These are phyloP conservation scores for Staphylotrichum tortipilum DNA, from an alignment of 495 filamentous ascomycete genomes.

Conservation along the genomic window DNA sequence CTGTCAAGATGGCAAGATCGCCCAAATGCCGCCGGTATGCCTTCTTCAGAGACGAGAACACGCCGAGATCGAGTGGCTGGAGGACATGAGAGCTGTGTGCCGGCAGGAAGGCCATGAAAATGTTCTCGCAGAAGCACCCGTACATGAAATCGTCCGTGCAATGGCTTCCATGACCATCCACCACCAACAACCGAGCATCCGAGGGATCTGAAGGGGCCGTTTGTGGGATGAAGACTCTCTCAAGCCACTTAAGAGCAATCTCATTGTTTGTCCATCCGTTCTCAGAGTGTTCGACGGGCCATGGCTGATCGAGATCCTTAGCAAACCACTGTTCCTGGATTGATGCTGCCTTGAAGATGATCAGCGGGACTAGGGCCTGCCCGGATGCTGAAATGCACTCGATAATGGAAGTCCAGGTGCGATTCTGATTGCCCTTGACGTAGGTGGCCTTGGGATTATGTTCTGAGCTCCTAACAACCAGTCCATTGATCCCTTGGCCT, in stretches of 20 bases:
- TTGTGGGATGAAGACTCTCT: slow-evolving; percentile 8
- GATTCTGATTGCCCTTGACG: too few species aligned
- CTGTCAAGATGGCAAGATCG: too few species aligned
- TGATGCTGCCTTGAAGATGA: slow-evolving; percentile 8
- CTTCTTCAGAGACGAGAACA: background rate
- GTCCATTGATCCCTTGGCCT: background rate
- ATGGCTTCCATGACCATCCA: slow-evolving; percentile 21
- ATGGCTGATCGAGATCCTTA: too few species aligned
- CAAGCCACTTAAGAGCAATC: slow-evolving; percentile 4
- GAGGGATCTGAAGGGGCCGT: slow-evolving; percentile 9
- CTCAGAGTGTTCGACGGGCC: background rate
- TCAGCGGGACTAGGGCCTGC: background rate
- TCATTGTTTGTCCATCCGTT: slow-evolving; percentile 8
- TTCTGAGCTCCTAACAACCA: background rate
- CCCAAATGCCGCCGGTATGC: too few species aligned
- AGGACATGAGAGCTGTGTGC: slow-evolving; percentile 8
- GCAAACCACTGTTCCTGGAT: slow-evolving; percentile 7
- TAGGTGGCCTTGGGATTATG: too few species aligned
- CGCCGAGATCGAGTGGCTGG: slow-evolving; percentile 18
- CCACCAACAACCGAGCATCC: slow-evolving; percentile 19
- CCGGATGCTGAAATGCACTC: slow-evolving; percentile 8
- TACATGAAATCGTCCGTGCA: slow-evolving; percentile 6
- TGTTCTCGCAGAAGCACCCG: slow-evolving; percentile 5
- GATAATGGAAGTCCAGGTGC: background rate
- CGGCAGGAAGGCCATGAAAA: slow-evolving; percentile 4